phyloP scores from a whole-genome alignment of 1,139 yeast genomes.

The Entelexis paramagnoliae region DNA sequence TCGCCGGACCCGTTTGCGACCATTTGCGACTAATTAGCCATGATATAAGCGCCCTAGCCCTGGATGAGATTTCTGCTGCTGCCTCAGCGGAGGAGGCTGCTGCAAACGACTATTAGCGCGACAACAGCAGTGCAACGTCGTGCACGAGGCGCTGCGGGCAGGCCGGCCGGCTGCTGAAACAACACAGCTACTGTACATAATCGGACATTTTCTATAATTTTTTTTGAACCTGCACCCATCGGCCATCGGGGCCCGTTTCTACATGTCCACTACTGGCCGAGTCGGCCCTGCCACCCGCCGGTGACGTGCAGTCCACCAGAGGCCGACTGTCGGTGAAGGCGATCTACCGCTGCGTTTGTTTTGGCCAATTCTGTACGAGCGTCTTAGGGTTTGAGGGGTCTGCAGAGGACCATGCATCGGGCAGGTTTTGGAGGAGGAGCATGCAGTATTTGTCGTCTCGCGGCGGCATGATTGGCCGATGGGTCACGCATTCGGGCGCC shows the following conservation, averaged over 20 bases:
- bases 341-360: constrained; percentile 6
- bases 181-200: too few relatives aligned
- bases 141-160: too few relatives aligned
- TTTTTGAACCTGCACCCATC: too few relatives aligned
- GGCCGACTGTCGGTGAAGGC: not conserved
- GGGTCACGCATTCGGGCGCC: not conserved
- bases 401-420: constrained; percentile 8
- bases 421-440: constrained; percentile 1
- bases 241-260: not conserved
- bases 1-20: not conserved
- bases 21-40: not conserved
- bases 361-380: constrained; percentile 6
- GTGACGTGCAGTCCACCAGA: not conserved
- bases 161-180: too few relatives aligned
- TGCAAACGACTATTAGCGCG: not conserved
- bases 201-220: too few relatives aligned
- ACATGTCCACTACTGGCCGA: not conserved
- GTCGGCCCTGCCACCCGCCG: constrained; percentile 2
- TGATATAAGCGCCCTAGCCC: constrained; percentile 1
- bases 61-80: not conserved
- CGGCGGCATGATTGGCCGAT: constrained; percentile 7
- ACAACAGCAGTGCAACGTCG: too few relatives aligned
- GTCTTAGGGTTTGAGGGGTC: constrained; percentile 3
- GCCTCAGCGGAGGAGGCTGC: not conserved
- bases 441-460: not conserved